A percentile compares a stretch with the other conserved stretches of the same genome.
Conservation (phyloP, 495 filamentous ascomycete species). For the Beverwykella pulmonaria region DNA sequence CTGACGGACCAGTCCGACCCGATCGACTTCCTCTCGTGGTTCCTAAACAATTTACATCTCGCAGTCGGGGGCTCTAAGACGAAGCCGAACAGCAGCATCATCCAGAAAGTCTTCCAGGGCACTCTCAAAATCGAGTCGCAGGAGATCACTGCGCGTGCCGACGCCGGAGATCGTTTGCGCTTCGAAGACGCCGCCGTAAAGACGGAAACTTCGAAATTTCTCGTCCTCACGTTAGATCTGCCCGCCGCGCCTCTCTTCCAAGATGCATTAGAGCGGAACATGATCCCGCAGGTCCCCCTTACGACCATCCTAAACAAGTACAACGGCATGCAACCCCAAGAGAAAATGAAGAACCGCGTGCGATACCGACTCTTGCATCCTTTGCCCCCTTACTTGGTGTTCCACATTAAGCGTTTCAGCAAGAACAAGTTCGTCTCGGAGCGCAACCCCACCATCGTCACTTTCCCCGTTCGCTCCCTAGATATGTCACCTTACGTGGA, state of each 20-base stretch:
- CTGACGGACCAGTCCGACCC: conserved; percentile 91
- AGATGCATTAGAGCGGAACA: conserved; percentile 84
- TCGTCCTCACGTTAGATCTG: conserved; percentile 90
- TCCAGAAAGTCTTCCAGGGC: conserved; percentile 93
- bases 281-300: conserved; percentile 93
- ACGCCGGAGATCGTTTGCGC: conserved; percentile 81
- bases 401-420: conserved; percentile 97
- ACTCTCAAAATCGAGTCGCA: conserved; percentile 90
- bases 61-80: conserved; percentile 87
- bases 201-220: conserved; percentile 72
- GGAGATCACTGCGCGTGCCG: conserved; percentile 88
- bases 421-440: conserved; percentile 94
- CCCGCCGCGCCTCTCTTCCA: conserved; percentile 96
- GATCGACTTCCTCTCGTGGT: conserved; percentile 95
- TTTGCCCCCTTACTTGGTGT: conserved; percentile 85
- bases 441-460: conserved; percentile 97
- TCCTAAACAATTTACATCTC: conserved; percentile 91
- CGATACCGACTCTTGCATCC: conserved; percentile 91
- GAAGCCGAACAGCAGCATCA: conserved; percentile 76
- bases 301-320: conserved; percentile 92
- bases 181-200: conserved; percentile 93
- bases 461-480: conserved; percentile 79
- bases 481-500: conserved; percentile 90
- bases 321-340: conserved; percentile 84
- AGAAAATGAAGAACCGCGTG: conserved; percentile 80